These are phyloP conservation scores for Malassezia pachydermatis DNA, from an alignment of 1,284 basidiomycete genomes.

Conservation along the genomic window DNA sequence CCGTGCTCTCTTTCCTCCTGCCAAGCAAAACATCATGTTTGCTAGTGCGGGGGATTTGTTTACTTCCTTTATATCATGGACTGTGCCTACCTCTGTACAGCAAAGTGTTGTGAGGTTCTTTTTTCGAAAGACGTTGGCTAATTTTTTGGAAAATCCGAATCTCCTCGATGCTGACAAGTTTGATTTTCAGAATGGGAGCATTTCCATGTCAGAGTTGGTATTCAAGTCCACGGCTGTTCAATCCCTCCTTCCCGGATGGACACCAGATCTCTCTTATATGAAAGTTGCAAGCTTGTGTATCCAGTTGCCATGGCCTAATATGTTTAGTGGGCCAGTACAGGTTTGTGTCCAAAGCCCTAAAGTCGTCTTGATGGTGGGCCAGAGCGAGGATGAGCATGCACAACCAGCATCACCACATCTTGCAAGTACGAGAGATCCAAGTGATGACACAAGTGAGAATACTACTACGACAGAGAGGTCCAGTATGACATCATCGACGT, in stretches of 20 bases:
- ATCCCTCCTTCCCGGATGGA: not conserved
- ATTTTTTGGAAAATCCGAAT: not conserved
- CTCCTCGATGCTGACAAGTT: not conserved
- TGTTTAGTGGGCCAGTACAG: not conserved
- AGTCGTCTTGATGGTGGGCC: not conserved
- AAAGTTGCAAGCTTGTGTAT: not conserved
- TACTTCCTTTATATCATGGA: slow-evolving; percentile 1
- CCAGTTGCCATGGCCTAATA: slow-evolving; percentile 1
- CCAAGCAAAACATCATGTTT: not conserved
- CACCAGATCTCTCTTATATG: not conserved
- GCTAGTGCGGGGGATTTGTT: not conserved
- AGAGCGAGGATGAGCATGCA: too few relatives aligned
- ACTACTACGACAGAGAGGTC: too few relatives aligned
- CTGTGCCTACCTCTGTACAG: not conserved
- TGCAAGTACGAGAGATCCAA: too few relatives aligned
- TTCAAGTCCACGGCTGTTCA: not conserved
- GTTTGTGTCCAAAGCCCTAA: not conserved
- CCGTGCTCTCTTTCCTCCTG: not conserved
- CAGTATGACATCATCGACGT: not conserved
- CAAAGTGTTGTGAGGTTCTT: not conserved
- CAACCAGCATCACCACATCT: too few relatives aligned
- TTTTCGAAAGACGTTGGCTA: not conserved
- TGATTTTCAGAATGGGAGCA: not conserved
- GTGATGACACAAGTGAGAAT: too few relatives aligned
- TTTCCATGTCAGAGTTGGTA: not conserved